Evolutionary conservation across 2,329 filamentous ascomycete species (phyloP), one percentile per base, ranked within the genome.

Genomic region (Neopestalotiopsis sp.): DNA sequence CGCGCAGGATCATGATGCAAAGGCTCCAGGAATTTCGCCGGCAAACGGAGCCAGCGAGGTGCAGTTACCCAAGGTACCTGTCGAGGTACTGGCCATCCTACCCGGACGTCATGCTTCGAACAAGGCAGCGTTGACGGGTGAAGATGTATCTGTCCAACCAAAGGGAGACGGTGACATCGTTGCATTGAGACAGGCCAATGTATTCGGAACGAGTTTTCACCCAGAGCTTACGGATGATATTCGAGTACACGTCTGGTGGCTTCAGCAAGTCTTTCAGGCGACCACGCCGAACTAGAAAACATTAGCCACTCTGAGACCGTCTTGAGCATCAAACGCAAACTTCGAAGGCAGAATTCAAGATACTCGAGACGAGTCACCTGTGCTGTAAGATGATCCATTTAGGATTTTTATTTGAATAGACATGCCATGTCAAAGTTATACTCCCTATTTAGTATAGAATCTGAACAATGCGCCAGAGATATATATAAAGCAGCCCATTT

Each of bases 151-250:
- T 4, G 67, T 71, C 40, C 67, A 73, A 3, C 59, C 81, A 17
- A 81, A 80, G 20, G 84, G 86, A 58, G 87, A 85, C 2, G 89
- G 91, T 2, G 93, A 97, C 73, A 95, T 98, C 65, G 90, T 98
- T 65, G 95, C 95, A 0, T 94, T 98, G 42, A 87, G 89, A 72
- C 95, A 98, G 81, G 94, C 92, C 0, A 98, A 98, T 80, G 92
- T 97, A 0, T 92, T 98, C 75, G 96, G 94, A 4, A 98, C 93
- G 3, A 98, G 95, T 76, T 99, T 98, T 78, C 96, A 98, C 75
- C 96, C 96, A 0, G 96, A 99, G 80, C 80, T 99, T 79, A 98
- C 95, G 0, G 88, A 90, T 7, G 96, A 99, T 82, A 84, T 90
- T 68, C 88, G 96, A 68, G 97, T 98, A 76, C 96, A 99, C 80